phyloP scores from a whole-genome alignment of 2,329 filamentous ascomycete species.

The Corynespora cassiicola region DNA sequence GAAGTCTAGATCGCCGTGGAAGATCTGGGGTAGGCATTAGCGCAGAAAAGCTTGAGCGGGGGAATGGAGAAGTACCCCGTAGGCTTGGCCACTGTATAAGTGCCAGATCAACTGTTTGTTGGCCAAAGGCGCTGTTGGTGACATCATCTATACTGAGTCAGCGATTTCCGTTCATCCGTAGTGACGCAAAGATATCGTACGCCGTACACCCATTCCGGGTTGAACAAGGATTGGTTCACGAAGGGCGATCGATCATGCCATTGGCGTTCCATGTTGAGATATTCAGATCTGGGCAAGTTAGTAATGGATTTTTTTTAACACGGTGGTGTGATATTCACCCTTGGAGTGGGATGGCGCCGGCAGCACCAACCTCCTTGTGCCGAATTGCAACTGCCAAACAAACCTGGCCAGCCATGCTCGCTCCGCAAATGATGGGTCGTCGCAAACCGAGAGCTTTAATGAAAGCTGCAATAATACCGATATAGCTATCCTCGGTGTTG shows the following conservation, averaged over 20 bases:
- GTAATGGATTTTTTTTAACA: slow-evolving; percentile 20
- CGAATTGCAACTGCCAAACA: slow-evolving; percentile 56
- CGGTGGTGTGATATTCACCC: slow-evolving; percentile 31
- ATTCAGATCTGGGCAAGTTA: slow-evolving; percentile 40
- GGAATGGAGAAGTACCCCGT: slow-evolving; percentile 39
- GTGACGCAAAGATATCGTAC: slow-evolving; percentile 16
- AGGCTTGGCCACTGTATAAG: slow-evolving; percentile 56
- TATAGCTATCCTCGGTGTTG: slow-evolving; percentile 55
- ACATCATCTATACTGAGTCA: slow-evolving; percentile 49
- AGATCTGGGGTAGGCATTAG: slow-evolving; percentile 40
- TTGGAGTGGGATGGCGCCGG: slow-evolving; percentile 56
- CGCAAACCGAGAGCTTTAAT: slow-evolving; percentile 52
- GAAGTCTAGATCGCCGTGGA: slow-evolving; percentile 60
- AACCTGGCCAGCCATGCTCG: slow-evolving; percentile 59
- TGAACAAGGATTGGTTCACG: slow-evolving; percentile 56
- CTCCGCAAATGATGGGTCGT: slow-evolving; percentile 57
- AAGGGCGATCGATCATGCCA: slow-evolving; percentile 55
- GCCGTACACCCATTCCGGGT: slow-evolving; percentile 58
- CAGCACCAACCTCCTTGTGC: slow-evolving; percentile 54
- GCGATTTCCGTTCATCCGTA: background rate
- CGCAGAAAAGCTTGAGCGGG: background rate
- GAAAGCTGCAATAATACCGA: slow-evolving; percentile 54
- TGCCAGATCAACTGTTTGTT: slow-evolving; percentile 60
- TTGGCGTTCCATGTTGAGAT: slow-evolving; percentile 51
- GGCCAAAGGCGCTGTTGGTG: slow-evolving; percentile 51